phyloP scores from a whole-genome alignment of 129 eudicot species.

The Lactuca sativa region DNA sequence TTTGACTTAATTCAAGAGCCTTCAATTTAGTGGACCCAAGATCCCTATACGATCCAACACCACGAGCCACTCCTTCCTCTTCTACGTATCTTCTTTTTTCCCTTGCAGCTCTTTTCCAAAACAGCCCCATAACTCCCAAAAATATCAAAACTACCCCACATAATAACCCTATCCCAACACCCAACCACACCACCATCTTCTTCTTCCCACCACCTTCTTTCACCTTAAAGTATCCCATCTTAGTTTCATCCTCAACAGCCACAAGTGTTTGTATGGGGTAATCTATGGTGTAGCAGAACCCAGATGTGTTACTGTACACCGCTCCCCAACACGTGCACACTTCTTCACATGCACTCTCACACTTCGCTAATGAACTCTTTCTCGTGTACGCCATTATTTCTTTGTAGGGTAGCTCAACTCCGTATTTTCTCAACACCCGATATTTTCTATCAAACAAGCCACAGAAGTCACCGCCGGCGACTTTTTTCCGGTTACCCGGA shows the following conservation, averaged over 20 bases:
- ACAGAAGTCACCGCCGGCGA: constrained; percentile 40
- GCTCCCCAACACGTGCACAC: constrained; percentile 90
- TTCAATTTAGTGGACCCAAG: constrained; percentile 59
- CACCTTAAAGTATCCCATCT: constrained; percentile 80
- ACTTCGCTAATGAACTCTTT: constrained; percentile 47
- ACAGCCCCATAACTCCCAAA: constrained; percentile 28
- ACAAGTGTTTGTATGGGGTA: constrained; percentile 72
- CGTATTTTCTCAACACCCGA: constrained; percentile 36
- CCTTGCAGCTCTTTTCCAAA: constrained; percentile 52
- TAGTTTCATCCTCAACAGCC: constrained; percentile 63
- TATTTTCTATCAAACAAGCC: constrained; percentile 9
- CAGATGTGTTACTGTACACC: constrained; percentile 87
- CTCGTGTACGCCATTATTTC: constrained; percentile 50
- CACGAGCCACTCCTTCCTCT: constrained; percentile 33
- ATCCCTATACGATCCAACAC: constrained; percentile 78
- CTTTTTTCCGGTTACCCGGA: too few relatives aligned
- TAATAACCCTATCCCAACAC: constrained; percentile 52
- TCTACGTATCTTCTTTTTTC: constrained; percentile 19
- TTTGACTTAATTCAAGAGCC: constrained; percentile 68
- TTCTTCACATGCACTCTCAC: constrained; percentile 60
- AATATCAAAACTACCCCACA: constrained; percentile 54
- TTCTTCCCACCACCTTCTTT: constrained; percentile 51
- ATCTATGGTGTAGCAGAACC: constrained; percentile 78
- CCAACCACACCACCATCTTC: constrained; percentile 32
- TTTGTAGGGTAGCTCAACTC: constrained; percentile 65